phyloP scores from a whole-genome alignment of 2,329 filamentous ascomycete species.

The Aspergillus luchuensis region DNA sequence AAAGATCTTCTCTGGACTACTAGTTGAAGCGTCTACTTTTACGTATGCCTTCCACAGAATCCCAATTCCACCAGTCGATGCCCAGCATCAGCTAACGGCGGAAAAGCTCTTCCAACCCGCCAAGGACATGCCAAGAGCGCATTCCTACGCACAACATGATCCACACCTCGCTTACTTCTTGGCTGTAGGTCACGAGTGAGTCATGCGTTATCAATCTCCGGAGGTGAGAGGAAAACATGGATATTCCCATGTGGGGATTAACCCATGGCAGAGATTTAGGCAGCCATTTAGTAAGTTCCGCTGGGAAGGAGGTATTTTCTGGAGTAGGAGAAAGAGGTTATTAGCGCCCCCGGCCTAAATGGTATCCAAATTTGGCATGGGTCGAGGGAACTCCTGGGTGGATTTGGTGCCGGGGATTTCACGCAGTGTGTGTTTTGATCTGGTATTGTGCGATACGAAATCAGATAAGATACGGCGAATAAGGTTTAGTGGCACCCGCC shows the following conservation, averaged over 20 bases:
- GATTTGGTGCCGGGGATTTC: not conserved
- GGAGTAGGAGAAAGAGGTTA: too few relatives aligned
- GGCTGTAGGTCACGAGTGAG: not conserved
- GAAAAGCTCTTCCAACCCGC: not conserved
- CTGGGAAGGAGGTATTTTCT: not conserved
- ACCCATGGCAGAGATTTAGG: not conserved
- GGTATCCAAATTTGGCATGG: too few relatives aligned
- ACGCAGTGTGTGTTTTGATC: not conserved
- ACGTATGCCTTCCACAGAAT: too few relatives aligned
- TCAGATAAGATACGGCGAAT: not conserved
- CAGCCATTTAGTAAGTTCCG: not conserved
- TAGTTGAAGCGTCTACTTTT: too few relatives aligned
- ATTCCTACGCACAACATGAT: not conserved
- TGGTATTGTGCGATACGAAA: not conserved
- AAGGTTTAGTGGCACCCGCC: not conserved
- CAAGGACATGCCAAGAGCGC: not conserved
- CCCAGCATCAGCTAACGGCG: too few relatives aligned
- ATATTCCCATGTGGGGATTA: not conserved
- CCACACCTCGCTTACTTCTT: not conserved
- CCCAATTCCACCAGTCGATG: too few relatives aligned
- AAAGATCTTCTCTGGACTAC: too few relatives aligned
- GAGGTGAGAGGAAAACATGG: not conserved
- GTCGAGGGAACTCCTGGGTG: not conserved
- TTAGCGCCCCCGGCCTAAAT: too few relatives aligned
- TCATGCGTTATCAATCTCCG: not conserved